Percentiles rank a stretch among this genome's conserved stretches.
These are phyloP conservation scores for Oryza punctata DNA, from an alignment of 176 grass and related monocot genomes.

Conservation along the genomic window DNA sequence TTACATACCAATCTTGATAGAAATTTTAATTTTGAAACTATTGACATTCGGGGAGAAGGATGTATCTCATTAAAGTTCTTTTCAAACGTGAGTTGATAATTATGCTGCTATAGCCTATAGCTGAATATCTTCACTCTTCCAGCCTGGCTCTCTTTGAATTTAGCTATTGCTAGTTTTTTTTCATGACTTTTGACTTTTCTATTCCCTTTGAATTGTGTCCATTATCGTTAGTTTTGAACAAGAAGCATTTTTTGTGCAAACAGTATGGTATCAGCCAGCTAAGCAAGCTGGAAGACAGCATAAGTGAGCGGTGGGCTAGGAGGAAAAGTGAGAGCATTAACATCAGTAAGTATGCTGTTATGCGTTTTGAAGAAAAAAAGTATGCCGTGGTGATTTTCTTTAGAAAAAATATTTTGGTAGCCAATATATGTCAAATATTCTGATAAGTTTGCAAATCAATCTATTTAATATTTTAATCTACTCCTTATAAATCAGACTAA, in stretches of 20 bases:
- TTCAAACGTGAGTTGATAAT: slow-evolving; percentile 5
- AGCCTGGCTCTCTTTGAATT: not conserved
- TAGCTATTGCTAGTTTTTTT: slow-evolving; percentile 13
- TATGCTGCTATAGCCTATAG: not conserved
- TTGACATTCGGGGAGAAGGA: not conserved
- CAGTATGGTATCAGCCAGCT: slow-evolving; percentile 93
- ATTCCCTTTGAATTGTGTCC: slow-evolving; percentile 10
- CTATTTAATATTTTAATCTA: not conserved
- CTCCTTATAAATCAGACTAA: slow-evolving; percentile 15
- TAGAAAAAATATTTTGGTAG: slow-evolving; percentile 10
- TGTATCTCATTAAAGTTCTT: slow-evolving; percentile 5
- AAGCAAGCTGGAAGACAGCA: slow-evolving; percentile 96
- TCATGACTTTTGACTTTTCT: slow-evolving; percentile 14
- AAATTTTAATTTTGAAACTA: slow-evolving; percentile 17
- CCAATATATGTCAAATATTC: slow-evolving; percentile 29
- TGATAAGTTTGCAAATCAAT: slow-evolving; percentile 30
- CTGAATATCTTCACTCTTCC: not conserved
- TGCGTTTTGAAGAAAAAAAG: slow-evolving; percentile 14
- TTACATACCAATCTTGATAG: not conserved
- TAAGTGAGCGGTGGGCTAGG: slow-evolving; percentile 81
- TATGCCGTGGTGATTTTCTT: slow-evolving; percentile 26
- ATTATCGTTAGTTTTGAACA: slow-evolving; percentile 36
- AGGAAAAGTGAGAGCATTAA: slow-evolving; percentile 73
- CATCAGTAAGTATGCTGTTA: slow-evolving; percentile 61
- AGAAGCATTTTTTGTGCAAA: slow-evolving; percentile 43